phyloP scores from a whole-genome alignment of 2,329 filamentous ascomycete genomes.

The Pseudocercospora cruenta region DNA sequence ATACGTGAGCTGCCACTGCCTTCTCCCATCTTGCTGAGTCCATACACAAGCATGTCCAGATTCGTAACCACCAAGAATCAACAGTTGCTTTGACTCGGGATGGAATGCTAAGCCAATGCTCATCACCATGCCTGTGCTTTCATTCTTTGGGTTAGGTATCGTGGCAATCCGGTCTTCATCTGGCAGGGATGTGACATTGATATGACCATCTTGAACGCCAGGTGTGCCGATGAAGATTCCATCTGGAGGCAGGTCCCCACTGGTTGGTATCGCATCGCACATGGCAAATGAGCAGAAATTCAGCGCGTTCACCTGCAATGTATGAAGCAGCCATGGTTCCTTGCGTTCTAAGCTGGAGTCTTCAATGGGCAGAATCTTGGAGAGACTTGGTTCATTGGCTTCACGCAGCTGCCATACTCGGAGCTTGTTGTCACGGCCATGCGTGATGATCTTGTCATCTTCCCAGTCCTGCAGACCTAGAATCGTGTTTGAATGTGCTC shows the following conservation, averaged over 20 bases:
- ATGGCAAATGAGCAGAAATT: slow-evolving; percentile 89
- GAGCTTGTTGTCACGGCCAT: slow-evolving; percentile 86
- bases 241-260: slow-evolving; percentile 24
- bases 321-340: slow-evolving; percentile 83
- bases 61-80: slow-evolving; percentile 79
- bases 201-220: slow-evolving; percentile 53
- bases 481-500: slow-evolving; percentile 76
- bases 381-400: slow-evolving; percentile 66
- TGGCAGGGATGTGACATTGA: slow-evolving; percentile 85
- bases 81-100: slow-evolving; percentile 46
- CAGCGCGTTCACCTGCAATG: slow-evolving; percentile 84
- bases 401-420: slow-evolving; percentile 76
- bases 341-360: slow-evolving; percentile 38
- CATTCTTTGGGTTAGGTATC: slow-evolving; percentile 54
- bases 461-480: slow-evolving; percentile 75
- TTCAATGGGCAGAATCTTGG: slow-evolving; percentile 73
- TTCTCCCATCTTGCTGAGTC: slow-evolving; percentile 40
- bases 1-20: slow-evolving; percentile 64
- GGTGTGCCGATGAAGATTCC: slow-evolving; percentile 75
- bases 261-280: slow-evolving; percentile 43
- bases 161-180: slow-evolving; percentile 69
- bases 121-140: slow-evolving; percentile 83
- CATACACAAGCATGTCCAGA: slow-evolving; percentile 72
- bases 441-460: slow-evolving; percentile 78
- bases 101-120: slow-evolving; percentile 60